Evolutionary conservation across 495 filamentous ascomycete genomes (phyloP).

Genomic region (Aspergillus saccharolyticus): DNA sequence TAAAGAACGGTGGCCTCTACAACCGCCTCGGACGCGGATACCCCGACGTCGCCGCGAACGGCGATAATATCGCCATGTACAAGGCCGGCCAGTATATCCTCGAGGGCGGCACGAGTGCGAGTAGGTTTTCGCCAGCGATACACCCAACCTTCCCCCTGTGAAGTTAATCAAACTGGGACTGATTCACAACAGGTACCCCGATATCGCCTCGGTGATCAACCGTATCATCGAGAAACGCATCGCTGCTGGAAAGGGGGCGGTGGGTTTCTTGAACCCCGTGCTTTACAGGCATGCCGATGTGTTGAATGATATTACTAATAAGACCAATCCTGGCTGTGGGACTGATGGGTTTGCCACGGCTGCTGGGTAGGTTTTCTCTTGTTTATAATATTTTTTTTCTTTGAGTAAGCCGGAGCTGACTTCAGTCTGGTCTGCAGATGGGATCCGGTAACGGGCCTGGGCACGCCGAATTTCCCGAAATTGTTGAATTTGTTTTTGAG

Average conservation of each 20-base stretch:
- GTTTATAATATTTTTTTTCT: neutral
- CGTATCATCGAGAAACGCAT: constrained; percentile 48
- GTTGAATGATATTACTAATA: constrained; percentile 47
- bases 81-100: constrained; percentile 20
- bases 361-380: constrained; percentile 26
- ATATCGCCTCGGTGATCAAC: constrained; percentile 33
- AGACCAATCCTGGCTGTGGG: constrained; percentile 43
- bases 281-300: constrained; percentile 43
- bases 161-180: neutral
- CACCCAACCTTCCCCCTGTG: neutral
- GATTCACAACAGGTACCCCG: constrained; percentile 14
- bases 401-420: too few species aligned
- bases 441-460: constrained; percentile 53
- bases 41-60: constrained; percentile 62
- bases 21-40: constrained; percentile 57
- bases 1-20: constrained; percentile 49
- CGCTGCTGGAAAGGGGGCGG: constrained; percentile 37
- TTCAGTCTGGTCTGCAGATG: constrained; percentile 28
- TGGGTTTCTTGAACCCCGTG: constrained; percentile 51
- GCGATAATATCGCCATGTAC: constrained; percentile 50
- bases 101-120: constrained; percentile 36
- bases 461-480: constrained; percentile 49
- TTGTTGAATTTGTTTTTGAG: constrained; percentile 39
- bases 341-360: constrained; percentile 46
- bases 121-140: constrained; percentile 4